These are phyloP conservation scores for Botryotinia narcissicola DNA, from an alignment of 2,329 filamentous ascomycete genomes.

Conservation along the genomic window DNA sequence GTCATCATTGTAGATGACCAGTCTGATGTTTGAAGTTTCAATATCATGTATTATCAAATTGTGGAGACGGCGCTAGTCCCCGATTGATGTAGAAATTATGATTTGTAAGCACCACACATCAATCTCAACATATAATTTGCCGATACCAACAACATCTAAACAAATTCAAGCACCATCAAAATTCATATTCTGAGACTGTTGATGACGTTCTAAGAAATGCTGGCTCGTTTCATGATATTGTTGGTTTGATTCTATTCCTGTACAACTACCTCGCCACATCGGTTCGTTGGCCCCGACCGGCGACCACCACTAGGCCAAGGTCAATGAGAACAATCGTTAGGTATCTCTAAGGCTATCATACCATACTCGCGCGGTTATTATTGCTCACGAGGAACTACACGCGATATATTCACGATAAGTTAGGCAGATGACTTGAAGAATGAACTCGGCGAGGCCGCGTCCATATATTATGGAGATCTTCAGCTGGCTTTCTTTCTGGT, in stretches of 20 bases:
- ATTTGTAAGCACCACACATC: neutral
- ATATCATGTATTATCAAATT: neutral
- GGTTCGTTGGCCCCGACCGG: neutral
- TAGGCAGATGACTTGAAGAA: conserved; percentile 3
- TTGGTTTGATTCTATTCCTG: conserved; percentile 13
- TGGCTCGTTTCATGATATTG: neutral
- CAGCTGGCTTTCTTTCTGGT: neutral
- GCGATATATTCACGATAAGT: neutral
- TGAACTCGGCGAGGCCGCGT: neutral
- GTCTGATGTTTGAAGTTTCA: neutral
- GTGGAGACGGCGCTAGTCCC: neutral
- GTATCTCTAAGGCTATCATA: conserved; percentile 1
- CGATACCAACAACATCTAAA: neutral
- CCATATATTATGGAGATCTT: neutral
- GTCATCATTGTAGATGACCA: neutral
- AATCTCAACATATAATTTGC: neutral
- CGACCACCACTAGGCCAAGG: conserved; percentile 1
- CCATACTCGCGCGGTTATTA: conserved; percentile 12
- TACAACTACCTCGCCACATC: conserved; percentile 2
- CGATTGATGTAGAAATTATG: neutral
- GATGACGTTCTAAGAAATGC: neutral
- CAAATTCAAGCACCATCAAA: neutral
- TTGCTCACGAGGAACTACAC: neutral
- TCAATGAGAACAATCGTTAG: conserved; percentile 2
- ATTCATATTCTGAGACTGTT: neutral